These are phyloP conservation scores for Pyrenopolyporus hunteri DNA, from an alignment of 495 filamentous ascomycete genomes.

Conservation along the genomic window DNA sequence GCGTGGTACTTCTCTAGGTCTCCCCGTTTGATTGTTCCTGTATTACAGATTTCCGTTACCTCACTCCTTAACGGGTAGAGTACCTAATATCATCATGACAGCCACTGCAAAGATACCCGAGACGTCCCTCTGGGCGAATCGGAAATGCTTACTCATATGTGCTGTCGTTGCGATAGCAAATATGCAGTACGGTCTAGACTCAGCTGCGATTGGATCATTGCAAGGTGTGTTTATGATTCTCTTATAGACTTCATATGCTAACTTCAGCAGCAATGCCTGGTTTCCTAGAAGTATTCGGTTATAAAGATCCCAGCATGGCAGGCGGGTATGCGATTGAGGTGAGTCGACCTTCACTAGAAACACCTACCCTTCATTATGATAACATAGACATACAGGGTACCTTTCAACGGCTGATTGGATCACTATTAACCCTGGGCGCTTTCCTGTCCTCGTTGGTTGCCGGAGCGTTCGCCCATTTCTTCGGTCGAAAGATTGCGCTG, in stretches of 20 bases:
- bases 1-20: background rate
- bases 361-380: conserved; percentile 9
- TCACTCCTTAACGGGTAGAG: background rate
- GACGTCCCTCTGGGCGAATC: conserved; percentile 48
- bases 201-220: conserved; percentile 47
- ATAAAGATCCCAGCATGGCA: conserved; percentile 43
- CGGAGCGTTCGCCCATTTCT: conserved; percentile 49
- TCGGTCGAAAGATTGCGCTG: conserved; percentile 52
- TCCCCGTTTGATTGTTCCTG: background rate
- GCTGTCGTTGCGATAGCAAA: conserved; percentile 48
- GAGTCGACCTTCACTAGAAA: background rate
- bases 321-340: conserved; percentile 44
- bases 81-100: conserved; percentile 20
- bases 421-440: conserved; percentile 50
- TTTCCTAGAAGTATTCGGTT: conserved; percentile 55
- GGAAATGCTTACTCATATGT: conserved; percentile 50
- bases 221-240: too few species aligned
- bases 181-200: conserved; percentile 55
- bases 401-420: conserved; percentile 51
- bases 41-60: background rate
- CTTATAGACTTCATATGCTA: too few species aligned
- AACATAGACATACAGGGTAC: conserved; percentile 30
- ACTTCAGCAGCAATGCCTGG: conserved; percentile 56
- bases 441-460: conserved; percentile 47
- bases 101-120: conserved; percentile 36